Conservation (phyloP, 2,329 filamentous ascomycete genomes). For the Escovopsis weberi region DNA sequence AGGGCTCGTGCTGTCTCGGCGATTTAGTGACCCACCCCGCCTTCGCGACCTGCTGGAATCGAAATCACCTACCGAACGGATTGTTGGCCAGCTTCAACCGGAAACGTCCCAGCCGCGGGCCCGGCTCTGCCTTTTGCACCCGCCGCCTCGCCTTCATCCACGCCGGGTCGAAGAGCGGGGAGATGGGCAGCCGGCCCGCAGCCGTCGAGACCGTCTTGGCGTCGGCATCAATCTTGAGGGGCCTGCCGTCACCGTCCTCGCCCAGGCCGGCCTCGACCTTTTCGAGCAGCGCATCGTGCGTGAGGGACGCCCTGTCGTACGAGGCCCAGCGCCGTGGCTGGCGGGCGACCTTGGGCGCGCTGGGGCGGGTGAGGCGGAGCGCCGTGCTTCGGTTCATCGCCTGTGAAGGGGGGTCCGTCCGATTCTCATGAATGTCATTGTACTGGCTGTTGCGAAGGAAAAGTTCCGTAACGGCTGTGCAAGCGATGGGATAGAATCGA, state of each 20-base stretch:
- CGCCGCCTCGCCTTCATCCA: constrained; percentile 31
- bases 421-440: constrained; percentile 6
- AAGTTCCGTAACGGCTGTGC: no score
- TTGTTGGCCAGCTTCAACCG: constrained; percentile 46
- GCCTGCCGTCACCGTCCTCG: constrained; percentile 14
- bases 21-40: no score
- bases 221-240: constrained; percentile 22
- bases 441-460: background rate
- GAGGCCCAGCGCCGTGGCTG: constrained; percentile 18
- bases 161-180: constrained; percentile 37
- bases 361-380: constrained; percentile 7
- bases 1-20: constrained; percentile 41
- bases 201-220: constrained; percentile 31
- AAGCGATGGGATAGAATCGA: no score
- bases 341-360: constrained; percentile 1
- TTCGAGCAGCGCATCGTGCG: constrained; percentile 15
- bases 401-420: constrained; percentile 2
- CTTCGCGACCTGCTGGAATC: no score
- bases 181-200: constrained; percentile 34
- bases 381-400: constrained; percentile 16
- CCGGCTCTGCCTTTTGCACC: constrained; percentile 24
- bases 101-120: constrained; percentile 27
- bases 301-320: constrained; percentile 17
- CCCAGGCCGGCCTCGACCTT: constrained; percentile 20
- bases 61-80: constrained; percentile 39